Evolutionary conservation across 441 rosid species (phyloP), one percentile per base, ranked within the genome.

Genomic region (Codiaeum variegatum): DNA sequence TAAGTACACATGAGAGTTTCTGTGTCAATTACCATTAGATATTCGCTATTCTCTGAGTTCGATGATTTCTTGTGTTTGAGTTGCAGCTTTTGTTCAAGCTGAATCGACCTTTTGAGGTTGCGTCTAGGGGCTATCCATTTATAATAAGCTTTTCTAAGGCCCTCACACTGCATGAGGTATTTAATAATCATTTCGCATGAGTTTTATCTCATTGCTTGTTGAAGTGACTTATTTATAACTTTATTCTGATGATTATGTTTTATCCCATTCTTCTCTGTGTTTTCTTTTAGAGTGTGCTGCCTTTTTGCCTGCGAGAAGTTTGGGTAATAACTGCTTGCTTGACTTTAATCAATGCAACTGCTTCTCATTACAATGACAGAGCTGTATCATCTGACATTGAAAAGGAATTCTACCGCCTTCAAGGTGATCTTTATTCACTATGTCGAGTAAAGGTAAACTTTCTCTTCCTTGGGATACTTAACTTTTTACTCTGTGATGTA

Each of bases 311-410:
- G 88, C 90, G 97, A 63, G 98, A 96, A 87, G 96, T 96, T 62
- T 96, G 98, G 99, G 96, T 93, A 68, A 85, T 89, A 70, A 96
- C 96, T 75, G 98, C 97, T 63, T 93, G 98, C 83, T 80, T 86
- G 81, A 90, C 93, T 74, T 76, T 93, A 81, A 80, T 92, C 56
- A 77, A 79, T 58, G 94, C 93, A 67, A 90, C 94, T 76, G 79
- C 88, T 76, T 90, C 97, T 79, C 84, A 83, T 62, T 89, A 90
- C 77, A 80, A 80, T 63, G 90, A 84, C 67, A 92, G 96, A 75
- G 83, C 70, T 70, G 90, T 81, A 19, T 77, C 93, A 73, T 82
- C 87, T 75, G 98, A 96, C 79, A 77, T 87, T 59, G 97, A 96
- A 76, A 96, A 91, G 85, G 99, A 96, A 78, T 91, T 96, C 85